Percentiles rank a stretch among this genome's conserved stretches.
phyloP scores from a whole-genome alignment of 345 rosid genomes.

The Acer campestre region DNA sequence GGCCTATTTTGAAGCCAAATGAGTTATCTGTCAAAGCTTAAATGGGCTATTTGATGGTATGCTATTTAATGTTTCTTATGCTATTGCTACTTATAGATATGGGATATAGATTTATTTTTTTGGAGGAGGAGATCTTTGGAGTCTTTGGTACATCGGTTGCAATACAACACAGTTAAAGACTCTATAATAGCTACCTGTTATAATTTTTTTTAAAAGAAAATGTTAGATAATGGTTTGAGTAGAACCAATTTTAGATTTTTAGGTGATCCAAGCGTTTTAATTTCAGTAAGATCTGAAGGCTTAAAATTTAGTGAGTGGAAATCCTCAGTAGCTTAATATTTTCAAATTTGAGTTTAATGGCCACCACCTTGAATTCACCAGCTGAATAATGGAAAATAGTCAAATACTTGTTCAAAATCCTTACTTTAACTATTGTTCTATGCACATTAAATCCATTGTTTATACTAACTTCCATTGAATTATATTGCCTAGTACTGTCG shows the following conservation, averaged over 20 bases:
- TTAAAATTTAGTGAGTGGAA: neutral
- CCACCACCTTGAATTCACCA: neutral
- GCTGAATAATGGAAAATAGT: neutral
- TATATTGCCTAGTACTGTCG: too few species aligned
- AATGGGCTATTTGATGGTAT: too few species aligned
- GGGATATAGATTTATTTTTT: too few species aligned
- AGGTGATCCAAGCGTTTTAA: neutral
- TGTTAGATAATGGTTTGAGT: neutral
- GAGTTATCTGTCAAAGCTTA: too few species aligned
- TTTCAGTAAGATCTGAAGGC: neutral
- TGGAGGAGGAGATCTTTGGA: neutral
- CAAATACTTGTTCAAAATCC: neutral
- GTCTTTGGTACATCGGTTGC: neutral
- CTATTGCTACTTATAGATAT: too few species aligned
- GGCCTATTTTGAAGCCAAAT: too few species aligned
- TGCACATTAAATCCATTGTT: too few species aligned
- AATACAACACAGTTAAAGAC: neutral
- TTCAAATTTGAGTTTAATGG: neutral
- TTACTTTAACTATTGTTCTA: neutral
- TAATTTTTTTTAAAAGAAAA: neutral
- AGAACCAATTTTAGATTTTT: neutral
- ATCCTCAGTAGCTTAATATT: neutral
- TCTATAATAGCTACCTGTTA: too few species aligned
- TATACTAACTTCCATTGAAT: too few species aligned
- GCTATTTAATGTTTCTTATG: too few species aligned